These are phyloP conservation scores for Hypsizygus marmoreus DNA, from an alignment of 768 basidiomycete genomes.

Conservation along the genomic window DNA sequence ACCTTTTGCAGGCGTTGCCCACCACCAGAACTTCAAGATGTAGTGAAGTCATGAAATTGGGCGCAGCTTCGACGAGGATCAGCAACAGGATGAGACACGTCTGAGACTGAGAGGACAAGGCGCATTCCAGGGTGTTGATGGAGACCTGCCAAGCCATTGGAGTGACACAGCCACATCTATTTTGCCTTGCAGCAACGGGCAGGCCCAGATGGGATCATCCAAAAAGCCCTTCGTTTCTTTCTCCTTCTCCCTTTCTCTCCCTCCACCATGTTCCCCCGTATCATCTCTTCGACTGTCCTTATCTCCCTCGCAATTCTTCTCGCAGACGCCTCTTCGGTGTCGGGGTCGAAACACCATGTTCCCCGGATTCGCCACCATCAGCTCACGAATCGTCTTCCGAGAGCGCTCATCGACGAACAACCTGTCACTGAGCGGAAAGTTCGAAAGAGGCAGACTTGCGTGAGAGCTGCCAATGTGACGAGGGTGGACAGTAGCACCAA, in stretches of 20 bases:
- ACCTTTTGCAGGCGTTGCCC: too few species aligned
- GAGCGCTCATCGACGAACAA: background rate
- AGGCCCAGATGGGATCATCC: too few species aligned
- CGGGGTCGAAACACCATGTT: constrained; percentile 20
- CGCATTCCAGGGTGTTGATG: too few species aligned
- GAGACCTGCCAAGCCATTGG: too few species aligned
- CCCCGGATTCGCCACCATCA: constrained; percentile 24
- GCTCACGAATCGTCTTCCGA: constrained; percentile 18
- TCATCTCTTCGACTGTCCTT: constrained; percentile 23
- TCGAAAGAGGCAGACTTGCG: constrained; percentile 8
- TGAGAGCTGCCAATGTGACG: background rate
- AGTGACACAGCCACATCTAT: too few species aligned
- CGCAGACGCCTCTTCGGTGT: constrained; percentile 14
- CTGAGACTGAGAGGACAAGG: too few species aligned
- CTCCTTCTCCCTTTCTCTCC: constrained; percentile 10
- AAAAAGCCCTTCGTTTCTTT: constrained; percentile 4
- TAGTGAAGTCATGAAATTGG: too few species aligned
- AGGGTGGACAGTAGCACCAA: too few species aligned
- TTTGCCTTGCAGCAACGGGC: too few species aligned
- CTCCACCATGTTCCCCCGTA: constrained; percentile 22
- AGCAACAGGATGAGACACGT: too few species aligned
- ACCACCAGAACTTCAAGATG: too few species aligned
- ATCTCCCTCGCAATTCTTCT: constrained; percentile 21
- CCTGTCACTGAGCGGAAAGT: constrained; percentile 1
- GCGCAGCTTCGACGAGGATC: too few species aligned